Base-by-base conservation (phyloP, 208 protist genomes). In the Herpetomonas tarakana region DNA sequence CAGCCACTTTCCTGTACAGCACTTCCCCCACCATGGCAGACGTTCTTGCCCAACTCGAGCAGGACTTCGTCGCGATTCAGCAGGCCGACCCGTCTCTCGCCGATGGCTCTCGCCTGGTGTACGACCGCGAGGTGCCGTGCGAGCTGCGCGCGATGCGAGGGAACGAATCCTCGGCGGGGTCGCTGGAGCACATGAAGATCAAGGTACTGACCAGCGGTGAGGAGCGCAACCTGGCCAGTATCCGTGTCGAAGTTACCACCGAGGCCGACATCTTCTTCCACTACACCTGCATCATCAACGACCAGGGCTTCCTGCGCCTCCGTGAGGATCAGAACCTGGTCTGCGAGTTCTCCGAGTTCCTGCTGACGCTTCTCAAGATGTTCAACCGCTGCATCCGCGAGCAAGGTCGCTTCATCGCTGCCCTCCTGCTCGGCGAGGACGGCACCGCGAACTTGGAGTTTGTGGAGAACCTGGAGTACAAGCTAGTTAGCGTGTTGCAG, bases 381-480 rank as follows among this genome's bases (percentile, higher is more conserved):
- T 80, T 98, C 52, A 97, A 96, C 63, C 75, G 83, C 18, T 95
- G 88, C 71, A 96, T 98, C 52, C 79, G 81, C 9, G 89, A 97
- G 65, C 91, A 86, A 1, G 83, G 86, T 19, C 74, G 81, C 38
- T 94, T 96, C 62, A 80, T 97, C 24, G 86, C 83, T 18, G 87
- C 96, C 0, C 71, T 97, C 18, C 69, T 97, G 22, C 61, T 97
- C 21, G 76, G 75, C 25, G 74, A 83, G 21, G 88, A 97, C 58
- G 91, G 89, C 30, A 83, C 79, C 2, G 91, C 82, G 0, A 91
- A 88, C 29, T 61, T 98, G 52, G 91, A 97, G 58, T 97, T 98
- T 67, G 83, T 98, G 29, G 92, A 98, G 62, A 97, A 97, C 56
- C 74, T 97, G 52, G 87, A 97, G 68, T 98, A 97, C 79, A 98